Evolutionary conservation across 768 basidiomycete genomes (phyloP), one percentile per base, ranked within the genome.

Genomic region (Kwoniella shandongensis): DNA sequence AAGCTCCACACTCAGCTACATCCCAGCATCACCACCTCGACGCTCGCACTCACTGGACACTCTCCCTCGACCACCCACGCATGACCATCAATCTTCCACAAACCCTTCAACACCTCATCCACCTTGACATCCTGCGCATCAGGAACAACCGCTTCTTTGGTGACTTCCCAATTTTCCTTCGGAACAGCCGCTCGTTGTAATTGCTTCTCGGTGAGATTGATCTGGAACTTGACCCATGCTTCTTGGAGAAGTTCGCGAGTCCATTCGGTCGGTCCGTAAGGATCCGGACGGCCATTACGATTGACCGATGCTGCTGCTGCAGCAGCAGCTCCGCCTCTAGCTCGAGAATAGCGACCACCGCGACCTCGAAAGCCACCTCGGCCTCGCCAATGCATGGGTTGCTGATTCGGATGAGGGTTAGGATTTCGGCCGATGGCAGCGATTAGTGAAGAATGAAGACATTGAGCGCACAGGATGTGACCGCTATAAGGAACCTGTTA

Each of bases 401-500:
- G 51, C 13, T 42, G 44, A 42, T 45, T 50, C 20, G 69, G 65
- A 23, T 51, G 59, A 8, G 66, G 62, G 38, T 63, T 61, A 23
- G 66, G 62, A 29, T 66, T 52, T 12, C 70, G 62, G 12, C 56
- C 61, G 26, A 72, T 65, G 4, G 67, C 70, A 2, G 67, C 51
- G 18, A 63, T 47, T 5, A 72, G 59, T 22, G 67, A 62, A 4
- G 54, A 56, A 29, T 59, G 65, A 13, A 72, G 65, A 42, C 70
- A 72, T 50, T 61, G 32, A 3, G 65, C 57, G 44, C 70, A 72
- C 7, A 69, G 65, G 36, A 69, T 58, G 39, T 72, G 70, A 23
- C 70, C 70, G 38, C 70, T 72, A 40, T n/a, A 30, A 35, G 5
- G 22, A 3, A 26, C 4, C 7, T 13, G 1, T 30, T 13, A 39